Base-by-base conservation (phyloP, 805 yeast species). In the Yamadazyma kitorensis region DNA sequence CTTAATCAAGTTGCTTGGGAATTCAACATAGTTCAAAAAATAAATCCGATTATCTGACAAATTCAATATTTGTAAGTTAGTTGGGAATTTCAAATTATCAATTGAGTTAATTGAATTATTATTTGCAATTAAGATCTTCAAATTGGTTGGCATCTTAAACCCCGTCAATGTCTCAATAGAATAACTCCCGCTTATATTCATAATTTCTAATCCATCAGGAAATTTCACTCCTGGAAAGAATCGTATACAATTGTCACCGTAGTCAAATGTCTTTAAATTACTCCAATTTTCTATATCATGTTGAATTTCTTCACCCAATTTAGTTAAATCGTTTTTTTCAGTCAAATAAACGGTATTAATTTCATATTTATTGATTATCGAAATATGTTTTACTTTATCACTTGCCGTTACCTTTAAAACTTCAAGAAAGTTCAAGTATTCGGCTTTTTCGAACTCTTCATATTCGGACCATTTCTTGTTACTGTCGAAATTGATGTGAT, bases 161-260 rank as follows among this genome's bases (percentile, higher is more conserved):
- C 70, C 71, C 3, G 61, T 45, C 24, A 67, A 55, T 3, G 69
- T 55, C 26, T 64, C 69, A 29, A 67, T 49, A 2, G 68, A 55
- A 34, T 49, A 49, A 4, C 70, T 61, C 14, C 71, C 71, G 15
- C 68, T 64, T 12, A 67, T 48, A 40, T 65, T 67, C 34, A 67
- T 41, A 3, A 56, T 54, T 39, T 62, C 63, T 22, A 67, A 42
- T 1, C 60, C 34, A 24, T 64, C 68, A 3, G 72, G 69, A 29
- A 67, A 54, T 25, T 46, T 52, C 13, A 66, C 61, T 3, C 67
- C 70, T 4, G 70, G 68, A n/a, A 65, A 48, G 29, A 56, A 51
- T 20, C 64, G 44, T 13, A 66, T 55, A 33, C 59, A 51, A 43
- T 62, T 64, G 26, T 57, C 59, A 6, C 66, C 61, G 38, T 59